phyloP scores from a whole-genome alignment of 2,329 filamentous ascomycete species.

The Aspergillus ruber region DNA sequence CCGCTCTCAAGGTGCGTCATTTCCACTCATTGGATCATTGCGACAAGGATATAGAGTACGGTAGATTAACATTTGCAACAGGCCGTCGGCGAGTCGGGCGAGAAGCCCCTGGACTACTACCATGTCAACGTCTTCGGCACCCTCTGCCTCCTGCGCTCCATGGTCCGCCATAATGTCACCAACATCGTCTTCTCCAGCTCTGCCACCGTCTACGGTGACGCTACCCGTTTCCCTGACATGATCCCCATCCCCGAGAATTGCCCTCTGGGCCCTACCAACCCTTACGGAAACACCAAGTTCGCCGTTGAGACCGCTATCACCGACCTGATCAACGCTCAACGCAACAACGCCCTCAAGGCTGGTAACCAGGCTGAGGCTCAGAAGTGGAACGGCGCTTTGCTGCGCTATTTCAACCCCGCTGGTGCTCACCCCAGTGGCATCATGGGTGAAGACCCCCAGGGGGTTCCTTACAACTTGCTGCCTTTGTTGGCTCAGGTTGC shows the following conservation, averaged over 20 bases:
- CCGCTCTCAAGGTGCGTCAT: slow-evolving; percentile 73
- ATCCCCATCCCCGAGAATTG: slow-evolving; percentile 97
- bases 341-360: slow-evolving; percentile 72
- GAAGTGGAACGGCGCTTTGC: slow-evolving; percentile 85
- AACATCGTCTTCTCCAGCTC: slow-evolving; percentile 99
- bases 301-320: slow-evolving; percentile 87
- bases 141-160: slow-evolving; percentile 75
- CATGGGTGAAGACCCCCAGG: slow-evolving; percentile 97
- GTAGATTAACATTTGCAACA: slow-evolving; percentile 28
- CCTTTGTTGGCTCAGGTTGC: slow-evolving; percentile 93
- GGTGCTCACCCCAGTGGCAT: slow-evolving; percentile 91
- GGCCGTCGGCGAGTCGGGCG: slow-evolving; percentile 92
- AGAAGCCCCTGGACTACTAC: slow-evolving; percentile 97
- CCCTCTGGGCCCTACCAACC: slow-evolving; percentile 93
- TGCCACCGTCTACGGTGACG: slow-evolving; percentile 96
- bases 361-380: slow-evolving; percentile 62
- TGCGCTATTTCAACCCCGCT: slow-evolving; percentile 97
- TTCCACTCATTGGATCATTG: not conserved
- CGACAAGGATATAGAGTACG: too few relatives aligned
- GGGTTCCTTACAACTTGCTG: slow-evolving; percentile 90
- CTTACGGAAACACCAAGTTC: slow-evolving; percentile 94
- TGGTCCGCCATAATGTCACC: slow-evolving; percentile 82
- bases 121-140: slow-evolving; percentile 92
- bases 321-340: slow-evolving; percentile 81
- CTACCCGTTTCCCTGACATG: slow-evolving; percentile 93